Evolutionary conservation across 2,329 filamentous ascomycete genomes (phyloP).

Genomic region (Ophiostoma perfectum): DNA sequence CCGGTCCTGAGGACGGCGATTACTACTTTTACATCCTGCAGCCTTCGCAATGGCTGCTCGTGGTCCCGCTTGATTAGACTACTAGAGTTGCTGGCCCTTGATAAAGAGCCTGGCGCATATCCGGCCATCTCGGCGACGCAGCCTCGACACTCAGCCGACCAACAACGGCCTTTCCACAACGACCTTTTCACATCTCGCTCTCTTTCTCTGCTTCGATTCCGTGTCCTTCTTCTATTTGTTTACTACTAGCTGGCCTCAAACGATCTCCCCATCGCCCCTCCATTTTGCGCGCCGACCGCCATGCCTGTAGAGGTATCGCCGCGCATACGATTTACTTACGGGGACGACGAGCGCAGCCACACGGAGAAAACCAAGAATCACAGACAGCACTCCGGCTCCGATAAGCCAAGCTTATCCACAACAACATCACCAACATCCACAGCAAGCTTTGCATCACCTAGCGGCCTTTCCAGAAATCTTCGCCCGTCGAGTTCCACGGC

Average conservation of each 20-base stretch:
- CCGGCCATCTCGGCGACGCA: not conserved
- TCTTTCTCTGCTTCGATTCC: not conserved
- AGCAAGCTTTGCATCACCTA: conserved; percentile 38
- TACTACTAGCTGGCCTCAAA: not conserved
- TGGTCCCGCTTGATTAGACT: conserved; percentile 17
- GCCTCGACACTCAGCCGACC: no score
- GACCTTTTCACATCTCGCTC: not conserved
- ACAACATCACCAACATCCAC: conserved; percentile 42
- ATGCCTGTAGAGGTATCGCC: conserved; percentile 48
- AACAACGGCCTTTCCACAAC: no score
- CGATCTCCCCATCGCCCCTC: not conserved
- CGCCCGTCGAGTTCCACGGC: conserved; percentile 28
- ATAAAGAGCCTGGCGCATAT: conserved; percentile 4
- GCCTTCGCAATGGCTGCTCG: conserved; percentile 21
- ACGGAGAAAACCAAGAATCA: conserved; percentile 40
- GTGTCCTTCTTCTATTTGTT: no score
- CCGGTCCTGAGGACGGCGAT: not conserved
- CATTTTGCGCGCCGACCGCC: not conserved
- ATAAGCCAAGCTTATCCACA: conserved; percentile 40
- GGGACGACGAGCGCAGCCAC: conserved; percentile 42
- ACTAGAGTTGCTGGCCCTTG: conserved; percentile 12
- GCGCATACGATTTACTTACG: conserved; percentile 52
- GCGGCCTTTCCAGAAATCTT: conserved; percentile 40
- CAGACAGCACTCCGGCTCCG: conserved; percentile 35
- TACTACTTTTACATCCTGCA: not conserved